Conservation (phyloP, 805 yeast species). For the Metschnikowia shivogae region DNA sequence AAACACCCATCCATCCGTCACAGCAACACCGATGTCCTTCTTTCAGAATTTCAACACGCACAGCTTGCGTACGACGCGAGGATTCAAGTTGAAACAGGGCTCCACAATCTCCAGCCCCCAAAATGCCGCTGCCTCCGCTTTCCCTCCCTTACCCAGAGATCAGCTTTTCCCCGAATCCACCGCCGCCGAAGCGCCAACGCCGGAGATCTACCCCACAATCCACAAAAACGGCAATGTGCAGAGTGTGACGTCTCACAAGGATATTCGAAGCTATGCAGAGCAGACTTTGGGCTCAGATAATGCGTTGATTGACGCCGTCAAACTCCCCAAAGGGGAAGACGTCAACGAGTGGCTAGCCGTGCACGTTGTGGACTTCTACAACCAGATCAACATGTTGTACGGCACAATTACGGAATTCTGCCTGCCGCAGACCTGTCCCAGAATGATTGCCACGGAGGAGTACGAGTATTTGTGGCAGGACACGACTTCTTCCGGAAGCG, state of each 20-base stretch:
- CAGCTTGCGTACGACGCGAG: constrained; percentile 39
- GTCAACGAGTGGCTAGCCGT: constrained; percentile 94
- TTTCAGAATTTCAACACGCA: constrained; percentile 44
- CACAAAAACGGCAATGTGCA: constrained; percentile 24
- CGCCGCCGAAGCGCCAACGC: constrained; percentile 1
- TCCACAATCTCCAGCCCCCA: constrained; percentile 40
- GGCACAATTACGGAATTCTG: constrained; percentile 96
- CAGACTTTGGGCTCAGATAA: constrained; percentile 92
- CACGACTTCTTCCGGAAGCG: constrained; percentile 31
- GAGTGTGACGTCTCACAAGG: constrained; percentile 54
- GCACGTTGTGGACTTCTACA: constrained; percentile 95
- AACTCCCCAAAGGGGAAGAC: constrained; percentile 89
- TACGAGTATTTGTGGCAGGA: constrained; percentile 98
- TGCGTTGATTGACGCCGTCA: constrained; percentile 87
- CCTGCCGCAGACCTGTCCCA: constrained; percentile 89
- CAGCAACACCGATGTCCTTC: constrained; percentile 28
- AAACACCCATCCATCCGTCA: constrained; percentile 12
- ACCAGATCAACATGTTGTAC: constrained; percentile 93
- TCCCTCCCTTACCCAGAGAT: constrained; percentile 26
- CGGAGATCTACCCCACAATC: constrained; percentile 27
- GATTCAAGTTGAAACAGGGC: constrained; percentile 38
- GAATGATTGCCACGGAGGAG: constrained; percentile 97
- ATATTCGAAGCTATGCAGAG: constrained; percentile 84
- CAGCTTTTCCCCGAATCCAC: constrained; percentile 9
- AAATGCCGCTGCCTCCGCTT: constrained; percentile 26